Conservation (phyloP, 108 stramenopile genomes). For the Fistulifera solaris region DNA sequence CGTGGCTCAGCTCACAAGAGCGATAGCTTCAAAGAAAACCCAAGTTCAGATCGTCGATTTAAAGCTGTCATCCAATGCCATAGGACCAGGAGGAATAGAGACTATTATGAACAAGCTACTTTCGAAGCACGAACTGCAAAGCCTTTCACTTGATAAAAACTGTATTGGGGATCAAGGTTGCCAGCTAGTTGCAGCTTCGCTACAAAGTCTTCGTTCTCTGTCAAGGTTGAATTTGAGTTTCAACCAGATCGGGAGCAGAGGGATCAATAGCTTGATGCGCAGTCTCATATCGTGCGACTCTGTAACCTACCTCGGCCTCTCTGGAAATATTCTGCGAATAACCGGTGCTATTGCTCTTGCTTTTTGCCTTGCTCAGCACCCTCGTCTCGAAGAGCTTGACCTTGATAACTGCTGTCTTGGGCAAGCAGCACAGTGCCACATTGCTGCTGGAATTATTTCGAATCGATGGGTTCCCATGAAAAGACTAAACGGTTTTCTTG, state of each 20-base stretch:
- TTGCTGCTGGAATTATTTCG: conserved; percentile 77
- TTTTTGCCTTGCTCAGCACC: conserved; percentile 74
- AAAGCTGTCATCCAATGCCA: conserved; percentile 57
- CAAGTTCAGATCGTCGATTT: conserved; percentile 53
- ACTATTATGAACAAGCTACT: conserved; percentile 81
- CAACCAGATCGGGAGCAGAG: conserved; percentile 80
- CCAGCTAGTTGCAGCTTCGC: conserved; percentile 79
- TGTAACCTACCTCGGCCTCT: conserved; percentile 67
- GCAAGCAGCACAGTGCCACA: conserved; percentile 83
- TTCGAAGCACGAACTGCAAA: conserved; percentile 59
- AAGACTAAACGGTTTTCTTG: conserved; percentile 65
- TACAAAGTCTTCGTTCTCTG: conserved; percentile 64
- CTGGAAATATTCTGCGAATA: conserved; percentile 75
- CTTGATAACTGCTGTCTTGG: conserved; percentile 82
- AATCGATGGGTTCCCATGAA: conserved; percentile 89
- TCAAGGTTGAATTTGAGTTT: conserved; percentile 67
- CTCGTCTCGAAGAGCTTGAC: conserved; percentile 65
- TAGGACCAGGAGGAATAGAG: conserved; percentile 62
- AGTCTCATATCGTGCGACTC: conserved; percentile 74
- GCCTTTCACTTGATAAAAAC: conserved; percentile 75
- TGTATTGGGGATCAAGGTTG: conserved; percentile 84
- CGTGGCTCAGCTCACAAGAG: conserved; percentile 52
- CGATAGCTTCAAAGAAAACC: conserved; percentile 47
- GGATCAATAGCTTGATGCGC: conserved; percentile 76
- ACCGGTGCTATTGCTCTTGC: conserved; percentile 82